Percentiles rank a stretch among this genome's conserved stretches.
Evolutionary conservation across 1,284 basidiomycete genomes (phyloP).

Genomic region (Puccinia hordei): DNA sequence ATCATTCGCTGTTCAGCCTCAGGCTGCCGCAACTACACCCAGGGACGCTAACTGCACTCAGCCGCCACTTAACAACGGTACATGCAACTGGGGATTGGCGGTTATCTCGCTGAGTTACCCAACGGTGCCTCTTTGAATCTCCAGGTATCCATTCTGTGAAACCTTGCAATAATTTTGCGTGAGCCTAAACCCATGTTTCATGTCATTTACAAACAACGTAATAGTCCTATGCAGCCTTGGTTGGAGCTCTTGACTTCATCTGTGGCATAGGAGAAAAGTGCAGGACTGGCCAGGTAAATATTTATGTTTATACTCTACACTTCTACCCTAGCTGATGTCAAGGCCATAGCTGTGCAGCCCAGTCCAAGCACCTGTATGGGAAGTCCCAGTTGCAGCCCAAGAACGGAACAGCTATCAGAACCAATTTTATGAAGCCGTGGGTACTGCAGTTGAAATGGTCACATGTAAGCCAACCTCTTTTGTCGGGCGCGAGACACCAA

Average conservation of each 20-base stretch:
- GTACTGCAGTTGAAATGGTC: conserved; percentile 37
- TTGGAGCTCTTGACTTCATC: conserved; percentile 11
- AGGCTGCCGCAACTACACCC: neutral
- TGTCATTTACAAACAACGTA: neutral
- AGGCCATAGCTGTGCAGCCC: conserved; percentile 33
- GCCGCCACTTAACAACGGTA: conserved; percentile 28
- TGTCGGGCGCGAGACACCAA: neutral
- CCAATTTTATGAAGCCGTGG: conserved; percentile 39
- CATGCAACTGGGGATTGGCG: conserved; percentile 28
- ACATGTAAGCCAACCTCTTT: conserved; percentile 27
- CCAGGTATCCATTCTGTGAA: conserved; percentile 4
- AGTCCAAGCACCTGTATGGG: conserved; percentile 34
- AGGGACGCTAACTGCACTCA: conserved; percentile 2
- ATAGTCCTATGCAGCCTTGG: conserved; percentile 33
- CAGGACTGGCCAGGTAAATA: conserved; percentile 31
- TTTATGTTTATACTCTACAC: neutral
- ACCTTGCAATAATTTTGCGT: no score
- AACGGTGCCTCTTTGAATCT: conserved; percentile 30
- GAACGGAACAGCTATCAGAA: conserved; percentile 47
- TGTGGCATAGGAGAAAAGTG: conserved; percentile 21
- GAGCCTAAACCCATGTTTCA: neutral
- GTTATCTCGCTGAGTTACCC: conserved; percentile 32
- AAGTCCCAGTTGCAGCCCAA: conserved; percentile 38
- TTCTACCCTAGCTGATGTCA: neutral
- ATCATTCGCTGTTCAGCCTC: neutral